phyloP scores from a whole-genome alignment of 176 grass and related monocot species.

The Raddia distichophylla region DNA sequence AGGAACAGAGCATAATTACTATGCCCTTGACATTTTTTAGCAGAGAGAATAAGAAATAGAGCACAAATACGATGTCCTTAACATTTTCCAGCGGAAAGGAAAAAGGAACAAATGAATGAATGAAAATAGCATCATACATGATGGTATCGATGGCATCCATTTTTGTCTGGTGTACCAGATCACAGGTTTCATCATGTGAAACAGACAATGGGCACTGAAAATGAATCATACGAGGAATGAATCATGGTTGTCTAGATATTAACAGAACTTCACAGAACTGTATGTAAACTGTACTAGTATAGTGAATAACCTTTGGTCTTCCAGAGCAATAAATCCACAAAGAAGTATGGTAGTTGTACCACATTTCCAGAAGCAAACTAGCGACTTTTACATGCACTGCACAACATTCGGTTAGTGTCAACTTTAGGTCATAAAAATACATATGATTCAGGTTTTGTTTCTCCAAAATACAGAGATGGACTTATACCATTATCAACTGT shows the following conservation, averaged over 20 bases:
- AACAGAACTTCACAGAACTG: background rate
- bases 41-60: background rate
- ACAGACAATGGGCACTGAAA: conserved; percentile 44
- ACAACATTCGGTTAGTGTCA: conserved; percentile 12
- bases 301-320: conserved; percentile 63
- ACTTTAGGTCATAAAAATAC: conserved; percentile 1
- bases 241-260: conserved; percentile 24
- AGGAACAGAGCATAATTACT: background rate
- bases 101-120: conserved; percentile 7
- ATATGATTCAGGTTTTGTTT: background rate
- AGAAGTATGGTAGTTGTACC: conserved; percentile 83
- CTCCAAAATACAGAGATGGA: background rate
- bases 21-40: background rate
- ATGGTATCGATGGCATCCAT: conserved; percentile 65
- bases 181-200: conserved; percentile 58
- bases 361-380: conserved; percentile 74
- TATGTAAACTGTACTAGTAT: conserved; percentile 30
- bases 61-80: background rate
- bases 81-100: background rate
- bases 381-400: conserved; percentile 66
- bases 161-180: conserved; percentile 68
- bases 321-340: conserved; percentile 77
- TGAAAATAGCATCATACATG: conserved; percentile 56
- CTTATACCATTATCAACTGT: conserved; percentile 72
- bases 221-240: conserved; percentile 33